Percentiles rank a stretch among this genome's conserved stretches.
phyloP scores from a whole-genome alignment of 139 green algal genomes.

The Asterochloris erici region DNA sequence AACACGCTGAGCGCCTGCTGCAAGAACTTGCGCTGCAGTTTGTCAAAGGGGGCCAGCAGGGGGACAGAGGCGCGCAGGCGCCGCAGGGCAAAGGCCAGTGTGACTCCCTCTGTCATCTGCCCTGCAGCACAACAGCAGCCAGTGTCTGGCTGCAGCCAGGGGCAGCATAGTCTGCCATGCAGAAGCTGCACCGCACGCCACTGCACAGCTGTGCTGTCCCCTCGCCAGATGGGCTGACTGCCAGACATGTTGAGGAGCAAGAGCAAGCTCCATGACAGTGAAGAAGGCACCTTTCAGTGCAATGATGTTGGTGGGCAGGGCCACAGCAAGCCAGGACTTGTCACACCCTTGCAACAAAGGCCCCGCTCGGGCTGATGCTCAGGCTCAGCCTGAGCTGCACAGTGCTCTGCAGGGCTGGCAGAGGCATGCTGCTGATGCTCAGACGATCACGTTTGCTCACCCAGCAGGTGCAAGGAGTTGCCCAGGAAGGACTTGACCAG shows the following conservation, averaged over 20 bases:
- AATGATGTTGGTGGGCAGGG: too few species aligned
- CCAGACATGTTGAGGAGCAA: too few species aligned
- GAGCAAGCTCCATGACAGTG: too few species aligned
- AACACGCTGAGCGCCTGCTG: constrained; percentile 72
- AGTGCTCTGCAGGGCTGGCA: too few species aligned
- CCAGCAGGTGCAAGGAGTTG: constrained; percentile 91
- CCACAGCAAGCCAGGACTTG: too few species aligned
- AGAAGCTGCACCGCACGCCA: not conserved
- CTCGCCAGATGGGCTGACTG: too few species aligned
- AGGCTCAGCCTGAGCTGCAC: too few species aligned
- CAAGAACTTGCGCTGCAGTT: constrained; percentile 71
- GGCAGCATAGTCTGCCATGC: not conserved
- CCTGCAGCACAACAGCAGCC: constrained; percentile 19
- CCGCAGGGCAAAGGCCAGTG: constrained; percentile 76
- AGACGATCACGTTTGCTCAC: constrained; percentile 14
- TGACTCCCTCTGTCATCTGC: constrained; percentile 61
- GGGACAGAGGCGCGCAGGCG: constrained; percentile 57
- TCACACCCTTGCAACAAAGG: too few species aligned
- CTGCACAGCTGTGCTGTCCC: not conserved
- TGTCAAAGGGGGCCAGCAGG: constrained; percentile 69
- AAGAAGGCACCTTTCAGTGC: too few species aligned
- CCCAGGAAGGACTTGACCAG: constrained; percentile 89
- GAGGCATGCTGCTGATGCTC: too few species aligned
- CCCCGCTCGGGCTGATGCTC: too few species aligned
- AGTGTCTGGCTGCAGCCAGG: not conserved